These are phyloP conservation scores for Fusarium beomiforme DNA, from an alignment of 2,329 filamentous ascomycete genomes.

Conservation along the genomic window DNA sequence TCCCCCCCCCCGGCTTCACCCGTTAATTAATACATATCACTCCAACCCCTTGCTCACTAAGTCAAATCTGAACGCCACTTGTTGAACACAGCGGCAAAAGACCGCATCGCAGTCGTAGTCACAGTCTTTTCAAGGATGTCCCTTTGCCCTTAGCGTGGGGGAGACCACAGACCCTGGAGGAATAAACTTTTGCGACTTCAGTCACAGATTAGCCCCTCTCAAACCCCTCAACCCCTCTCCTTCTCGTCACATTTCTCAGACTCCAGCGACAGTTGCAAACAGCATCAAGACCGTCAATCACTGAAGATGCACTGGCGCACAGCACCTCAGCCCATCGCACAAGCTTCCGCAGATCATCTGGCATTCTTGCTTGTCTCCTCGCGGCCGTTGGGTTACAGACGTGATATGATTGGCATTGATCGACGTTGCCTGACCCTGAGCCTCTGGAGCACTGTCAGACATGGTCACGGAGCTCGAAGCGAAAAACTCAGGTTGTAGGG, in stretches of 20 bases:
- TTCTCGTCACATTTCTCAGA: conserved; percentile 7
- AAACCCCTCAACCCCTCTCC: conserved; percentile 26
- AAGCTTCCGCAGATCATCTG: conserved; percentile 61
- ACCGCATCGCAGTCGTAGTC: background rate
- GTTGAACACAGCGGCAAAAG: background rate
- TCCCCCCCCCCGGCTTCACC: conserved; percentile 2
- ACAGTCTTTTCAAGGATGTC: conserved; percentile 27
- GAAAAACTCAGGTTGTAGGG: conserved; percentile 71
- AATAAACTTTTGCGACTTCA: conserved; percentile 10
- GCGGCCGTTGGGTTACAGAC: conserved; percentile 17
- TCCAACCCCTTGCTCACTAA: conserved; percentile 7
- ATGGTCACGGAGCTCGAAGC: conserved; percentile 19
- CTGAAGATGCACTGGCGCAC: conserved; percentile 42
- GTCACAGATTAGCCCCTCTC: conserved; percentile 19
- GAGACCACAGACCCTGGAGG: conserved; percentile 5
- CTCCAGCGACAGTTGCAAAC: background rate
- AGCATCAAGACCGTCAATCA: conserved; percentile 29
- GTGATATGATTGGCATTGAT: conserved; percentile 12
- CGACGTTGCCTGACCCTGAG: conserved; percentile 14
- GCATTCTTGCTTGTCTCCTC: conserved; percentile 50
- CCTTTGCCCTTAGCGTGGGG: conserved; percentile 14
- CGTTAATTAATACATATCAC: background rate
- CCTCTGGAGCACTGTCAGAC: conserved; percentile 7
- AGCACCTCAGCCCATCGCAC: conserved; percentile 64
- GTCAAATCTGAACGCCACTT: conserved; percentile 7